Evolutionary conservation across 2,329 filamentous ascomycete genomes (phyloP).

Genomic region (Pyricularia pennisetigena): DNA sequence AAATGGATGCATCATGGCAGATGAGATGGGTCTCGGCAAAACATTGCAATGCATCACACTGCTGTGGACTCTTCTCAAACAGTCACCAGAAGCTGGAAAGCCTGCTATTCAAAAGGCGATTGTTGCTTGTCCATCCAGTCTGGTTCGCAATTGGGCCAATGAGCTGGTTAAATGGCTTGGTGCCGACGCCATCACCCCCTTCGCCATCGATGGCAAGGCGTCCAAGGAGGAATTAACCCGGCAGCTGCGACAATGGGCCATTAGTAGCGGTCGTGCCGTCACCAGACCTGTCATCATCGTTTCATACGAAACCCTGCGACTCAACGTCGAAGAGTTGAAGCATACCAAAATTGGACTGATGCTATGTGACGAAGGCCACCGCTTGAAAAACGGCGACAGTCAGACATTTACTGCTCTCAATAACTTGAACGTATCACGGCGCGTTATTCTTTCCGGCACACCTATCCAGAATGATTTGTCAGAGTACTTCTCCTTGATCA

Average conservation of each 20-base stretch:
- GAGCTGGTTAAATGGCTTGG: slow-evolving; percentile 96
- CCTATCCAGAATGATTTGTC: slow-evolving; percentile 98
- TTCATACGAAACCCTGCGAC: slow-evolving; percentile 88
- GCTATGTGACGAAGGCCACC: slow-evolving; percentile 93
- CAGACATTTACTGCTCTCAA: slow-evolving; percentile 91
- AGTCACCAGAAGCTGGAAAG: slow-evolving; percentile 91
- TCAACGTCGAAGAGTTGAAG: slow-evolving; percentile 85
- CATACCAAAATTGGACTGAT: slow-evolving; percentile 85
- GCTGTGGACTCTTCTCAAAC: slow-evolving; percentile 93
- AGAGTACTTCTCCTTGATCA: slow-evolving; percentile 92
- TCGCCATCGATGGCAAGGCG: slow-evolving; percentile 94
- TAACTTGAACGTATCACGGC: slow-evolving; percentile 76
- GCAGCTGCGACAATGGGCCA: slow-evolving; percentile 91
- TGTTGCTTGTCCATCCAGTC: slow-evolving; percentile 90
- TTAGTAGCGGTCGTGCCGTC: slow-evolving; percentile 78
- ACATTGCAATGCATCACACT: slow-evolving; percentile 94
- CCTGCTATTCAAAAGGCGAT: slow-evolving; percentile 92
- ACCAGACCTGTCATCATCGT: slow-evolving; percentile 93
- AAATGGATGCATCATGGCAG: slow-evolving; percentile 98
- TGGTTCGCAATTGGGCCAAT: slow-evolving; percentile 97
- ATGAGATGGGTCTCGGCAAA: slow-evolving; percentile 97
- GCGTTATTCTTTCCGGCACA: slow-evolving; percentile 92
- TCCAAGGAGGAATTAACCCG: slow-evolving; percentile 86
- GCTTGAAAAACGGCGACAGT: slow-evolving; percentile 92
- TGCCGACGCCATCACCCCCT: slow-evolving; percentile 79